Percentiles rank a stretch among this genome's conserved stretches.
Evolutionary conservation across 2,329 filamentous ascomycete species (phyloP).

Genomic region (Fusarium piperis): DNA sequence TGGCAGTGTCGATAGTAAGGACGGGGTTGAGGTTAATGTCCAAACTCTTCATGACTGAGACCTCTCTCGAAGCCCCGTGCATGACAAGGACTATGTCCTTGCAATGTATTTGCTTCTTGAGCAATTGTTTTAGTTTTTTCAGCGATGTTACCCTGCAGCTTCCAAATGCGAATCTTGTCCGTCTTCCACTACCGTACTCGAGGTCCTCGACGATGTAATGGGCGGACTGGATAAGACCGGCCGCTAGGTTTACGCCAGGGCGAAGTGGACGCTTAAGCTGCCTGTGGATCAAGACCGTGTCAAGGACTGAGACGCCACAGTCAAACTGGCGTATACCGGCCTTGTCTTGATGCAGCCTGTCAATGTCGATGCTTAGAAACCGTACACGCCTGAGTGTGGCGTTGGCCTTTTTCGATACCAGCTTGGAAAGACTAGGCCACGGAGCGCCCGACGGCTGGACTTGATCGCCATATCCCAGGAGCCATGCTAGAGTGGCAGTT

Average conservation of each 20-base stretch:
- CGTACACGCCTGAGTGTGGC: not conserved
- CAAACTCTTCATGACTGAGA: not conserved
- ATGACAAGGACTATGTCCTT: not conserved
- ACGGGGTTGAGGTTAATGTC: not conserved
- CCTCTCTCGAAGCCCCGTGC: not conserved
- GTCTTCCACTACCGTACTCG: not conserved
- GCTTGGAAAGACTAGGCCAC: not conserved
- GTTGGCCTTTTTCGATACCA: not conserved
- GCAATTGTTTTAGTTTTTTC: not conserved
- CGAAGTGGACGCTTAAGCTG: not conserved
- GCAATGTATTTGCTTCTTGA: not conserved
- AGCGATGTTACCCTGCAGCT: not conserved
- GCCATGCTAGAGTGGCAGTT: not conserved
- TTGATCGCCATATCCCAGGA: not conserved
- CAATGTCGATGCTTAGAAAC: not conserved
- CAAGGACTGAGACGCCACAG: not conserved
- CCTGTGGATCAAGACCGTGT: not conserved
- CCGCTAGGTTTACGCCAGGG: not conserved
- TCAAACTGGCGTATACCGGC: not conserved
- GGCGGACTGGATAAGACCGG: not conserved
- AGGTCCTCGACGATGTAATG: not conserved
- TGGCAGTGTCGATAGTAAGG: not conserved
- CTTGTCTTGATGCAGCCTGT: not conserved
- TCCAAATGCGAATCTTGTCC: not conserved
- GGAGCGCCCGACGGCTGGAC: not conserved